Conservation (phyloP, 108 stramenopile genomes). For the Skeletonema menzelii region DNA sequence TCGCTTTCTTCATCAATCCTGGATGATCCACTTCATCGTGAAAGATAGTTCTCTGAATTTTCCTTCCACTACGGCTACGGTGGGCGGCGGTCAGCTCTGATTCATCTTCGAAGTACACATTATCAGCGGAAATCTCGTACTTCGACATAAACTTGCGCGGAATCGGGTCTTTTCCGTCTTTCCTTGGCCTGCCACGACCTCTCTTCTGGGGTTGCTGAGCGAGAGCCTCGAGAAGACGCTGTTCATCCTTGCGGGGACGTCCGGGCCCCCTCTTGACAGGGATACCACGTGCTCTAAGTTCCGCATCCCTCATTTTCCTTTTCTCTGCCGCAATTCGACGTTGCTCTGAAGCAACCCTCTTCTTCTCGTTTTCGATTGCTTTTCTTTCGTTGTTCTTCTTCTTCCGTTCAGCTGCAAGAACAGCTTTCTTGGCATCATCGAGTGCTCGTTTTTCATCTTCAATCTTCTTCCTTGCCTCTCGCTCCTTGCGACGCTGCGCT, state of each 20-base stretch:
- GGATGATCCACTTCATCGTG: slow-evolving; percentile 77
- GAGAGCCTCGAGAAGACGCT: background rate
- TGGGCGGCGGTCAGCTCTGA: slow-evolving; percentile 17
- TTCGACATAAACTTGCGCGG: slow-evolving; percentile 22
- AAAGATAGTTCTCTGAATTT: slow-evolving; percentile 68
- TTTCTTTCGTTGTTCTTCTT: slow-evolving; percentile 14
- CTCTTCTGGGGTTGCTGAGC: slow-evolving; percentile 29
- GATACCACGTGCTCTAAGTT: slow-evolving; percentile 9
- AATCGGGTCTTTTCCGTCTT: slow-evolving; percentile 43
- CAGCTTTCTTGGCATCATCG: slow-evolving; percentile 26
- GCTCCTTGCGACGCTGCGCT: slow-evolving; percentile 19
- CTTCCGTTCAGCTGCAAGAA: slow-evolving; percentile 14
- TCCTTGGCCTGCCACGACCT: slow-evolving; percentile 48
- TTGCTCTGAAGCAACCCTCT: slow-evolving; percentile 9
- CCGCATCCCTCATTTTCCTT: slow-evolving; percentile 5
- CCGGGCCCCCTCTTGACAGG: slow-evolving; percentile 16
- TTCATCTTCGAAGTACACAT: slow-evolving; percentile 2
- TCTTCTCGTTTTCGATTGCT: slow-evolving; percentile 20
- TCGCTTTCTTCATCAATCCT: slow-evolving; percentile 50
- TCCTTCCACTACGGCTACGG: slow-evolving; percentile 78
- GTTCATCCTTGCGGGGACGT: slow-evolving; percentile 21
- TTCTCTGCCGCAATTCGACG: slow-evolving; percentile 5
- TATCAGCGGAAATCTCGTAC: slow-evolving; percentile 12
- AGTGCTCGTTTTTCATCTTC: slow-evolving; percentile 23
- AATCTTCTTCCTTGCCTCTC: slow-evolving; percentile 22